Evolutionary conservation across 805 yeast species (phyloP), one percentile per base, ranked within the genome.

Genomic region (Saturnispora silvae): DNA sequence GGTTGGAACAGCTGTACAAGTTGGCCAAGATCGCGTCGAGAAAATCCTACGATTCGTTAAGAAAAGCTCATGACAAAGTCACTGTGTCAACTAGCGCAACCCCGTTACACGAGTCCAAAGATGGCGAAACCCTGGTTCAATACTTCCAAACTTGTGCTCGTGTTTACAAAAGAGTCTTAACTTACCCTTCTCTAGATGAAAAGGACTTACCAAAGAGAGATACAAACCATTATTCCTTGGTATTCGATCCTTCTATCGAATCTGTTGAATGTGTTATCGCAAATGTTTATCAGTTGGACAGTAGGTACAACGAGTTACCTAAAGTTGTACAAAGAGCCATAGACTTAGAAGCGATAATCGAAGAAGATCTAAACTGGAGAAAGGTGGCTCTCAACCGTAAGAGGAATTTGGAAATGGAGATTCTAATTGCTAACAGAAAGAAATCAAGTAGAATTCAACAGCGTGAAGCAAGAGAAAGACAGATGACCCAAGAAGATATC

Each of bases 361-460:
- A 45, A 7, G 64, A 62, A 40, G 83, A 77, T 48, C 45, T 72
- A 28, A 67, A 64, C 40, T 73, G 72, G 46, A 60, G 83, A 44
- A 70, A 66, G 47, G 67, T 66, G 41, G 60, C 75, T 14, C 52
- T 68, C 20, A 72, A 71, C 44, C 62, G 81, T 47, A 71, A 67
- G 46, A 77, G 73, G 51, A 83, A 77, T 39, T 67, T 71, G 32
- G 77, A 80, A 45, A 65, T 81, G 67, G 72, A 71, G 33, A 70
- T 68, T 17, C 54, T 82, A 38, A 57, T 82, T 50, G 76, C 76
- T 4, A 72, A 81, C 40, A 67, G 92, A 49, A 81, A 82, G 49
- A 66, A 84, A 45, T 81, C 89, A 0, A 73, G 85, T 2, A 67
- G 92, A 56, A 56, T 82, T 31, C 82, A 78, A 46, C 81, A 80